Conservation (phyloP, 352 stramenopile species). For the Globisporangium heterothallicum region DNA sequence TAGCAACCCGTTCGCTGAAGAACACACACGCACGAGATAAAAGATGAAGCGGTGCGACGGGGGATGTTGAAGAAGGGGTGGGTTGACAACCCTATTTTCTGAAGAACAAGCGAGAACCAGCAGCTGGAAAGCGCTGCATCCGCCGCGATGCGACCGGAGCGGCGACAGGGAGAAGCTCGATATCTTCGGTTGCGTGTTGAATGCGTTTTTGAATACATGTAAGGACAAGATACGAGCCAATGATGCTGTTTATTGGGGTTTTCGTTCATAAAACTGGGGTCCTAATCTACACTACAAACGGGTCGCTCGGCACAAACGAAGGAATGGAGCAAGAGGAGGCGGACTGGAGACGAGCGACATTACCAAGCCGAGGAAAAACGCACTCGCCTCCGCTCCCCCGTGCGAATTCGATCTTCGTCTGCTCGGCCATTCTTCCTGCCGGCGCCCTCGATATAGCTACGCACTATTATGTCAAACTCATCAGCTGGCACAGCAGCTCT, state of each 20-base stretch:
- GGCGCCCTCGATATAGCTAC: not conserved
- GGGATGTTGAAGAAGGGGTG: too few relatives aligned
- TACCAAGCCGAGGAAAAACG: slow-evolving; percentile 7
- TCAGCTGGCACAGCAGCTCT: slow-evolving; percentile 78
- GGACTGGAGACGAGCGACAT: not conserved
- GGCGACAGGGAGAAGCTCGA: slow-evolving; percentile 3
- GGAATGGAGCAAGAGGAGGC: not conserved
- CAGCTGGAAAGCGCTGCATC: too few relatives aligned
- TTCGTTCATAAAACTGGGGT: slow-evolving; percentile 9
- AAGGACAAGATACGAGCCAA: not conserved
- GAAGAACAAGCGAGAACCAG: not conserved
- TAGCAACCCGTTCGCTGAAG: too few relatives aligned
- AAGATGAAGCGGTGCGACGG: not conserved
- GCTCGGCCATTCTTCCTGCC: not conserved
- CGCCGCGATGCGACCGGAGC: too few relatives aligned
- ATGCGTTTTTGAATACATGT: not conserved
- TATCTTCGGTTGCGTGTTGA: not conserved
- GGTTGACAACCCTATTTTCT: not conserved
- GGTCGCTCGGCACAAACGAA: not conserved
- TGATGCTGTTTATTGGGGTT: slow-evolving; percentile 7
- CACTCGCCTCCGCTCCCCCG: not conserved
- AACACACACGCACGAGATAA: not conserved
- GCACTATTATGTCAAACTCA: slow-evolving; percentile 66
- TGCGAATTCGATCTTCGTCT: not conserved
- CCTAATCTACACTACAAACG: slow-evolving; percentile 17